Evolutionary conservation across 768 basidiomycete species (phyloP).

Genomic region (Leucosporidium yakuticum): DNA sequence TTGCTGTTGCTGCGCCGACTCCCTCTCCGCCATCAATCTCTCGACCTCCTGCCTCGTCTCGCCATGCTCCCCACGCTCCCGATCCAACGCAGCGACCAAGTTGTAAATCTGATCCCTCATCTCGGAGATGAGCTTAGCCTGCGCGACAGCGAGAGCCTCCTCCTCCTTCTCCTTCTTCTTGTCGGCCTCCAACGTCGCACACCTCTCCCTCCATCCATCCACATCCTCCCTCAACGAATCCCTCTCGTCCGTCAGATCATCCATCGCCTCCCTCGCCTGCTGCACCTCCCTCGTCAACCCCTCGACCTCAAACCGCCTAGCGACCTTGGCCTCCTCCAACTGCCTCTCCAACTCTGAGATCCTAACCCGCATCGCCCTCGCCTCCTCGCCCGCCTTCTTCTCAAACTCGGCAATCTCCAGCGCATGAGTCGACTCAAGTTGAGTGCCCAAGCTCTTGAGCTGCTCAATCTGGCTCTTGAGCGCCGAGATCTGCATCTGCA

Average conservation of each 20-base stretch:
- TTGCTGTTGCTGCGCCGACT: constrained; percentile 4
- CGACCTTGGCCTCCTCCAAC: constrained; percentile 23
- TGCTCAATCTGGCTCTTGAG: constrained; percentile 28
- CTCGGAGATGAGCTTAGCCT: constrained; percentile 42
- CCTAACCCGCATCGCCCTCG: constrained; percentile 19
- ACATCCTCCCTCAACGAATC: constrained; percentile 84
- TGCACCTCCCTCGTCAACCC: constrained; percentile 80
- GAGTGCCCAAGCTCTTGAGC: constrained; percentile 13
- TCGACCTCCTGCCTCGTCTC: constrained; percentile 36
- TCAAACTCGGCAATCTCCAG: constrained; percentile 33
- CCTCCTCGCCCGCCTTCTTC: constrained; percentile 29
- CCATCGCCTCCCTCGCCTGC: constrained; percentile 47
- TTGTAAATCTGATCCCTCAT: constrained; percentile 46
- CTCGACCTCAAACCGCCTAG: constrained; percentile 46
- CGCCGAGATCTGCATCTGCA: constrained; percentile 20
- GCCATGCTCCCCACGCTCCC: constrained; percentile 41
- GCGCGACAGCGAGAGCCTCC: constrained; percentile 36
- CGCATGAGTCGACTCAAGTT: constrained; percentile 24
- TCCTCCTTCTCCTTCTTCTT: constrained; percentile 53
- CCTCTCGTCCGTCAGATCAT: constrained; percentile 49
- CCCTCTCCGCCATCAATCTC: constrained; percentile 22
- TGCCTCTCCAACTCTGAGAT: constrained; percentile 27
- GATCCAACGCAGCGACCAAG: constrained; percentile 45
- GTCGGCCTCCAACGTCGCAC: constrained; percentile 68
- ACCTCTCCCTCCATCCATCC: constrained; percentile 74